Percentiles rank a stretch among this genome's conserved stretches.
Evolutionary conservation across 495 filamentous ascomycete genomes (phyloP).

Genomic region (Daldinia vernicosa): DNA sequence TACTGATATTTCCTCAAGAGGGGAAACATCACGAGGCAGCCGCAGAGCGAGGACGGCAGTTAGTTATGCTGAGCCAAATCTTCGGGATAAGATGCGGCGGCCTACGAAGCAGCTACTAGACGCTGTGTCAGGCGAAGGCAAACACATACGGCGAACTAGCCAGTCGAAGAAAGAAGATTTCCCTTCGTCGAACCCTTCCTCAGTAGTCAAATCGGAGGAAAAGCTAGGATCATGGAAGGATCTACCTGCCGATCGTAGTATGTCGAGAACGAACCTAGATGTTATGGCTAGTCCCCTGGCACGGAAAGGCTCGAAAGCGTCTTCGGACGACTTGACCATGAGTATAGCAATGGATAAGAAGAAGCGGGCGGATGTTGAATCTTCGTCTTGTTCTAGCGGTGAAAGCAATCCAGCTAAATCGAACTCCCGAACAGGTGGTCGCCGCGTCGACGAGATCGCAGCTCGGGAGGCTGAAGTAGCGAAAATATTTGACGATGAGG

Average conservation of each 20-base stretch:
- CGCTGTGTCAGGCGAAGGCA: slow-evolving; percentile 68
- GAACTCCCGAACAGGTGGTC: slow-evolving; percentile 19
- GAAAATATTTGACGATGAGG: slow-evolving; percentile 25
- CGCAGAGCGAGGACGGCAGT: slow-evolving; percentile 72
- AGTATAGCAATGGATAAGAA: slow-evolving; percentile 47
- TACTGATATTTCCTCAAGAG: slow-evolving; percentile 59
- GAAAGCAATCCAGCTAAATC: slow-evolving; percentile 8
- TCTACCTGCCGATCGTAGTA: slow-evolving; percentile 11
- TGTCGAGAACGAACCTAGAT: slow-evolving; percentile 22
- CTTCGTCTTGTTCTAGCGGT: slow-evolving; percentile 10
- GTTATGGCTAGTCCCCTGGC: slow-evolving; percentile 43
- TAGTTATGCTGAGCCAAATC: slow-evolving; percentile 87
- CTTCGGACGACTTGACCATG: slow-evolving; percentile 38
- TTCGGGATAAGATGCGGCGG: slow-evolving; percentile 87
- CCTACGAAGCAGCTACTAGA: slow-evolving; percentile 77
- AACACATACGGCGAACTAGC: slow-evolving; percentile 50
- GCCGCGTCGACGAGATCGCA: slow-evolving; percentile 43
- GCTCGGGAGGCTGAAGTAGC: slow-evolving; percentile 41
- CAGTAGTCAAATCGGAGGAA: slow-evolving; percentile 39
- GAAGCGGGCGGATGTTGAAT: slow-evolving; percentile 39
- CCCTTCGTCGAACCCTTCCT: slow-evolving; percentile 35
- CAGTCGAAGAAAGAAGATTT: slow-evolving; percentile 46
- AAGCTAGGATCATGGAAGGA: slow-evolving; percentile 34
- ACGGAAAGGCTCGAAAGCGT: slow-evolving; percentile 29
- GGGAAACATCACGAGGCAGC: slow-evolving; percentile 64